These are phyloP conservation scores for Alternaria sp. DNA, from an alignment of 2,329 filamentous ascomycete species.

Conservation along the genomic window DNA sequence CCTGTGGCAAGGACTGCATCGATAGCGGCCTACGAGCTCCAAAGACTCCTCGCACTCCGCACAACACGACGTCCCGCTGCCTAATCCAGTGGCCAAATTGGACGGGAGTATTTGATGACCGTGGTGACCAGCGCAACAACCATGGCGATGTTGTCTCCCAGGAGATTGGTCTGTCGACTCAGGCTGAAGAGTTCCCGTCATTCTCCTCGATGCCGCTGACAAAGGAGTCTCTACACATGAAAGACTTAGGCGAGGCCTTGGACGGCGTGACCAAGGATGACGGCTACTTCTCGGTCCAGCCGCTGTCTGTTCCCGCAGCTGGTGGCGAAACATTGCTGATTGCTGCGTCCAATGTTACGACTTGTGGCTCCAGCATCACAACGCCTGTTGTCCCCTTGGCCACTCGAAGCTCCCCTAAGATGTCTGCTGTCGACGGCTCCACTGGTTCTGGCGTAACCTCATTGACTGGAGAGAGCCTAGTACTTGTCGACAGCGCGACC, in stretches of 20 bases:
- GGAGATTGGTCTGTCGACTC: constrained; percentile 23
- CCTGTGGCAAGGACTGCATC: constrained; percentile 38
- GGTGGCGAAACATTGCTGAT: not conserved
- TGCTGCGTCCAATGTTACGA: constrained; percentile 21
- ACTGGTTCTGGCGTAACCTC: constrained; percentile 92
- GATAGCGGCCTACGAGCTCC: constrained; percentile 43
- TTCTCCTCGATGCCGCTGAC: constrained; percentile 15
- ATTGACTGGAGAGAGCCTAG: constrained; percentile 88
- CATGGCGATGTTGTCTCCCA: constrained; percentile 26
- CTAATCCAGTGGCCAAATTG: constrained; percentile 40
- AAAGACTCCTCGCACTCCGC: constrained; percentile 21
- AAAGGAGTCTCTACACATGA: constrained; percentile 14
- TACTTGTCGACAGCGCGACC: constrained; percentile 79
- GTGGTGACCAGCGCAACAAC: constrained; percentile 31
- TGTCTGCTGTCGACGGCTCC: constrained; percentile 80
- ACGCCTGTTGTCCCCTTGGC: constrained; percentile 47
- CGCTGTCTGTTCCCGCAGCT: not conserved
- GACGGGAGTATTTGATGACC: constrained; percentile 35
- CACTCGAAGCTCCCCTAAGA: constrained; percentile 3
- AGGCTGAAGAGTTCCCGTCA: constrained; percentile 7
- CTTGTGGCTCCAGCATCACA: constrained; percentile 23
- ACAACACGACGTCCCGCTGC: constrained; percentile 31
- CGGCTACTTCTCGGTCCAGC: not conserved
- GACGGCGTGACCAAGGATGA: not conserved
- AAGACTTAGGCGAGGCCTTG: constrained; percentile 17